Evolutionary conservation across 2,329 filamentous ascomycete species (phyloP).

Genomic region (Talaromyces sp.): DNA sequence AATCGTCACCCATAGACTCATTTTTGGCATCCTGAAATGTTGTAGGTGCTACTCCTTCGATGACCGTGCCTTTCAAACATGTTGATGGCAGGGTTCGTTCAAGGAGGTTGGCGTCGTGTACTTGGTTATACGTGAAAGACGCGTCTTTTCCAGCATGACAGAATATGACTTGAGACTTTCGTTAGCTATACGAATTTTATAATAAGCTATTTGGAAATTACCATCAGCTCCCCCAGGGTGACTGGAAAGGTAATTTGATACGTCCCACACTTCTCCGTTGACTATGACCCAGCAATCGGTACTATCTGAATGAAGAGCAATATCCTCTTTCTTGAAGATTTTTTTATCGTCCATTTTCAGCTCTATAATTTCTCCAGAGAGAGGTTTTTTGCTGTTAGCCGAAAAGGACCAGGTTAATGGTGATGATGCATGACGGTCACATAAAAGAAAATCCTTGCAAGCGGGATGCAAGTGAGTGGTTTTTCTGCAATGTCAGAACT

Average conservation of each 20-base stretch:
- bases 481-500: neutral
- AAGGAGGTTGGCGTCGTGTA: constrained; percentile 31
- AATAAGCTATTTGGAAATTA: neutral
- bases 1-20: neutral
- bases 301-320: neutral
- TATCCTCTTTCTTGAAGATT: neutral
- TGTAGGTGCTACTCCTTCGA: constrained; percentile 26
- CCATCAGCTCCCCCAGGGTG: constrained; percentile 26
- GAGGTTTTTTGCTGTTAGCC: neutral
- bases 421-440: neutral
- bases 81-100: constrained; percentile 25
- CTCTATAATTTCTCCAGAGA: neutral
- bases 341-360: neutral
- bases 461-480: neutral
- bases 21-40: neutral
- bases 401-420: neutral
- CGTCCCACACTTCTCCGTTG: constrained; percentile 51
- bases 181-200: neutral
- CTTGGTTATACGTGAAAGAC: constrained; percentile 33
- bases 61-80: constrained; percentile 24
- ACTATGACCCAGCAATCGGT: constrained; percentile 51
- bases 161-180: constrained; percentile 27
- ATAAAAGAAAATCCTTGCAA: neutral
- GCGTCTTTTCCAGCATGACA: constrained; percentile 34
- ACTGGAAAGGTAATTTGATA: constrained; percentile 37